Evolutionary conservation across 768 basidiomycete species (phyloP).

Genomic region (Lentinus tigrinus): DNA sequence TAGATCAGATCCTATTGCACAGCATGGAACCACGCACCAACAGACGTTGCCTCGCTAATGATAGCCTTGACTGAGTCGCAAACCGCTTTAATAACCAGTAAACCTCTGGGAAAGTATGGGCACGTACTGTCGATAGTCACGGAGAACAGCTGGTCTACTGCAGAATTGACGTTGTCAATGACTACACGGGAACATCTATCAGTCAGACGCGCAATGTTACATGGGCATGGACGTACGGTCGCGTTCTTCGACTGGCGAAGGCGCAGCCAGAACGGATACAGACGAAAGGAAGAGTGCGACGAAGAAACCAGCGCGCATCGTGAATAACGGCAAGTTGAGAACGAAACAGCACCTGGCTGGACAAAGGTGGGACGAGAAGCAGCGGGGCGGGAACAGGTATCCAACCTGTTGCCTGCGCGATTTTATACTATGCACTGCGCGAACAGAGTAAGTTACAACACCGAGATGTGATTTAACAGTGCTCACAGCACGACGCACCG

Average conservation of each 20-base stretch:
- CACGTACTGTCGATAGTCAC: conserved; percentile 3
- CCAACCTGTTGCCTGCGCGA: background rate
- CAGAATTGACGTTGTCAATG: background rate
- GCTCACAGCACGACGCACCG: background rate
- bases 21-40: background rate
- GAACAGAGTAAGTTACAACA: background rate
- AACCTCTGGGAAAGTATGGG: no score
- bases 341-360: conserved; percentile 10
- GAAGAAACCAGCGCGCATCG: conserved; percentile 10
- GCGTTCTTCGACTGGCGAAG: conserved; percentile 1
- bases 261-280: background rate
- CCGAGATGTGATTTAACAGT: background rate
- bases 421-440: background rate
- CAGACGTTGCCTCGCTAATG: background rate
- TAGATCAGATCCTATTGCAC: background rate
- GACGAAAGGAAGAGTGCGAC: conserved; percentile 1
- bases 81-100: background rate
- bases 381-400: background rate
- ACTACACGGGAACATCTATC: background rate
- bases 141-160: background rate
- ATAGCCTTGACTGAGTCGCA: background rate
- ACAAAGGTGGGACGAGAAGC: background rate
- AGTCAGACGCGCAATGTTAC: background rate
- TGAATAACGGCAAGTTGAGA: background rate
- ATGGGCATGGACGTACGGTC: background rate